Percentiles rank a stretch among this genome's conserved stretches.
phyloP scores from a whole-genome alignment of 2,329 filamentous ascomycete species.

The Penicillium sp. region DNA sequence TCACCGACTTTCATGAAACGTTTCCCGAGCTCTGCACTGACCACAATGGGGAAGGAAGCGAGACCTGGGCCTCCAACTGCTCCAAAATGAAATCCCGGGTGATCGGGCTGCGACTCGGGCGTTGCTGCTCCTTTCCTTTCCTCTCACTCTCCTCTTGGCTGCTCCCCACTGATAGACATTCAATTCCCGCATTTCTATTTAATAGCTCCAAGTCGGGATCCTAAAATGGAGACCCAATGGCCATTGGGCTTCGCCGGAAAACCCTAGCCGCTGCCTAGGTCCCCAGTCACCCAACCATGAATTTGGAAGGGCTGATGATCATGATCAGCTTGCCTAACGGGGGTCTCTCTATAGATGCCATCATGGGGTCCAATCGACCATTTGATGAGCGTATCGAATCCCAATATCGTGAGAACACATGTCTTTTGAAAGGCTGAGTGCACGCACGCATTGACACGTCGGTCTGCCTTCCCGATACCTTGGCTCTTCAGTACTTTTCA shows the following conservation, averaged over 20 bases:
- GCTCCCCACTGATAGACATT: not conserved
- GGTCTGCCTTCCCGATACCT: not conserved
- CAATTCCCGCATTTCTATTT: not conserved
- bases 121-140: not conserved
- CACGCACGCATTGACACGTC: conserved; percentile 1
- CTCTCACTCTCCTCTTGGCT: not conserved
- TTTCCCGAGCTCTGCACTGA: not conserved
- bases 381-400: not conserved
- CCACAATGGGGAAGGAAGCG: not conserved
- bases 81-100: not conserved
- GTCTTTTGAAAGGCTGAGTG: not conserved
- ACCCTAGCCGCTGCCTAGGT: not conserved
- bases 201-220: not conserved
- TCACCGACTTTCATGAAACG: conserved; percentile 1
- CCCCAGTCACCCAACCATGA: not conserved
- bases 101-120: not conserved
- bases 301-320: not conserved
- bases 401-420: conserved; percentile 3
- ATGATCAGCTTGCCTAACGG: not conserved
- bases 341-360: not conserved
- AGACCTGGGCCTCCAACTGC: not conserved
- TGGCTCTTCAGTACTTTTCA: not conserved
- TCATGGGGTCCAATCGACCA: not conserved
- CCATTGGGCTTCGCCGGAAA: not conserved
- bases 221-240: not conserved